Percentiles rank a stretch among this genome's conserved stretches.
phyloP scores from a whole-genome alignment of 2,329 filamentous ascomycete genomes.

The Akanthomyces uredinophilus region DNA sequence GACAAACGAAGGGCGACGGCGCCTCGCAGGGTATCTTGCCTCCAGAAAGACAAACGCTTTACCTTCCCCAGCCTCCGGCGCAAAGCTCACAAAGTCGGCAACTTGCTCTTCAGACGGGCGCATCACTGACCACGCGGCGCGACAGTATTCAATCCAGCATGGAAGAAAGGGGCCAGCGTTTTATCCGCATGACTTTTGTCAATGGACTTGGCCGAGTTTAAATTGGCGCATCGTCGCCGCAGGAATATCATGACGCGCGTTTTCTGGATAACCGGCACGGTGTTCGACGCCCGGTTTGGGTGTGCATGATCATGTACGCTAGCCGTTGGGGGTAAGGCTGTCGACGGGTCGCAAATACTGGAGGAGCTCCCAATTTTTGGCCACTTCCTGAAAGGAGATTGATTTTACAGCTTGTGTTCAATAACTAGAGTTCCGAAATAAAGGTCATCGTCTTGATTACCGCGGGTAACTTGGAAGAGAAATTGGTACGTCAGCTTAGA shows the following conservation, averaged over 20 bases:
- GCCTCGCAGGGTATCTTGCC: neutral
- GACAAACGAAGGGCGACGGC: no score
- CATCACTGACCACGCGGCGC: neutral
- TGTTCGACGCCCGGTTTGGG: neutral
- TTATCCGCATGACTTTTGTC: no score
- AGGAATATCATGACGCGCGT: neutral
- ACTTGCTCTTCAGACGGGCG: neutral
- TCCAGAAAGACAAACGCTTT: slow-evolving; percentile 4
- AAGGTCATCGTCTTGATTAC: no score
- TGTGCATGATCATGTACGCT: neutral
- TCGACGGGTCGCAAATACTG: neutral
- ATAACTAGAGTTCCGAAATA: no score
- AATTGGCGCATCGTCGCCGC: neutral
- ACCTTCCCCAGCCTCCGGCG: slow-evolving; percentile 1
- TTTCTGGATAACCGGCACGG: neutral
- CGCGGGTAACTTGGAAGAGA: no score
- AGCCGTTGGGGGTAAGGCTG: neutral
- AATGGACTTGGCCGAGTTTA: neutral
- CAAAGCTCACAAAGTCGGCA: slow-evolving; percentile 3
- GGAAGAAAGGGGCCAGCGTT: neutral
- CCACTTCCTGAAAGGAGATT: no score
- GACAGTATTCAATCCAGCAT: neutral
- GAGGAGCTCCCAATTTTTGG: neutral
- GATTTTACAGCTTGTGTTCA: no score
- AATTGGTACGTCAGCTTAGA: no score